Evolutionary conservation across 148 eudicot genomes (phyloP), one percentile per base, ranked within the genome.

Genomic region (Tetragonia tetragonoides): DNA sequence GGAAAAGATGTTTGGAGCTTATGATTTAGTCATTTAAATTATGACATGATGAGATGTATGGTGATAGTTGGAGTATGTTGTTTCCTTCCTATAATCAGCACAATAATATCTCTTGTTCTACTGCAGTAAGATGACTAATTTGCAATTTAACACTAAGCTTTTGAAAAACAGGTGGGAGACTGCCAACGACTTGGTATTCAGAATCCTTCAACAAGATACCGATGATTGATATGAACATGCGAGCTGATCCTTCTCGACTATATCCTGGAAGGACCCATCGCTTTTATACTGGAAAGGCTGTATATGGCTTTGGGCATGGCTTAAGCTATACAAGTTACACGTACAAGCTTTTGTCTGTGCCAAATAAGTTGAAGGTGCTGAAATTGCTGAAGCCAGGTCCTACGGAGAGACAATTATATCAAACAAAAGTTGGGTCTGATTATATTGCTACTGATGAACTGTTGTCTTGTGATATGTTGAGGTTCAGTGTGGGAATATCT

Each of bases 241-340:
- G 99, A 63, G 87, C 99, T 56, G 88, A 93, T 81, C 90, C 95
- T 44, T 85, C 93, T 71, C 86, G 85, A 49, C 82, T 75, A 51
- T 96, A 96, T 85, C 98, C 98, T 0, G 99, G 99, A 78, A 89
- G 99, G 84, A 93, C 98, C 73, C 86, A 96, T 66, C 88, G 99
- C 59, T 96, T 96, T 72, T 96, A 96, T 78, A 91, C 91, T 0
- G 98, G 95, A 49, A 81, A 86, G 41, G 74, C 75, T 16, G 80
- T 93, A 8, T 96, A 89, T 70, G 83, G 76, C 34, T 96, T 96
- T 79, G 99, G 99, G 65, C 81, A 96, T 56, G 98, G 99, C 74
- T 81, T 91, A 69, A 93, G 98, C 89, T 96, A 93, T 69, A 82
- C 97, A 15, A 80, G 37, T 20, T 91, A 84, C 90, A 83, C 83